Evolutionary conservation across 768 basidiomycete genomes (phyloP).

Genomic region (Auricularia sp.): DNA sequence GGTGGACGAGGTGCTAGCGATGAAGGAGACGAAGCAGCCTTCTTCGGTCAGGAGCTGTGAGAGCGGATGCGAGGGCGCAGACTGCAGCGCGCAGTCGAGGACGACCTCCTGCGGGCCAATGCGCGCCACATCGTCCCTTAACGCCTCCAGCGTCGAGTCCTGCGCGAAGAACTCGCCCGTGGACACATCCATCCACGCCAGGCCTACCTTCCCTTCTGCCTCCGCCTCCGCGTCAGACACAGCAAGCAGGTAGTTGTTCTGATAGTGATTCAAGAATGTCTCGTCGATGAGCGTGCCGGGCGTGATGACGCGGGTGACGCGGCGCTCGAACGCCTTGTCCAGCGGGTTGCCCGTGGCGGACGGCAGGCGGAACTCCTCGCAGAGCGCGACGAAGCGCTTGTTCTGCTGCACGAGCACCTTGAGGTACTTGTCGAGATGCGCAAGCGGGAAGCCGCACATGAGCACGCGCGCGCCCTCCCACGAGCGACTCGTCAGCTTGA

Average conservation of each 20-base stretch:
- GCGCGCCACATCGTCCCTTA: constrained; percentile 76
- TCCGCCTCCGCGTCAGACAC: constrained; percentile 21
- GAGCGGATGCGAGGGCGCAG: constrained; percentile 34
- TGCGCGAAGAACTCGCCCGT: constrained; percentile 90
- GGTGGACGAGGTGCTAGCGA: not conserved
- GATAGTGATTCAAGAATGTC: constrained; percentile 70
- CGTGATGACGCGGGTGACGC: constrained; percentile 79
- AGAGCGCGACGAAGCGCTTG: constrained; percentile 80
- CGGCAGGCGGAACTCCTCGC: constrained; percentile 73
- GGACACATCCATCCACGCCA: constrained; percentile 93
- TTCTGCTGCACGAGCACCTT: constrained; percentile 77
- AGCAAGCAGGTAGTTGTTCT: constrained; percentile 85
- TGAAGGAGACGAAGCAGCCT: constrained; percentile 40
- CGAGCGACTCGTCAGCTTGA: constrained; percentile 69
- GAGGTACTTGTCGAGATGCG: constrained; percentile 77
- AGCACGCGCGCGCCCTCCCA: constrained; percentile 60
- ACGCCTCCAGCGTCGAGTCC: constrained; percentile 33
- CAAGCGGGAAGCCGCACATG: constrained; percentile 88
- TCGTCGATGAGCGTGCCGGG: constrained; percentile 94
- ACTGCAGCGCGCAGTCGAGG: constrained; percentile 35
- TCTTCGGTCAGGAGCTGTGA: constrained; percentile 43
- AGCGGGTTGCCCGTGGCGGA: constrained; percentile 33
- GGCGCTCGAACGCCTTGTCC: constrained; percentile 54
- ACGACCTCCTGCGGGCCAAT: constrained; percentile 79
- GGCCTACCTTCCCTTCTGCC: constrained; percentile 27